Percentiles rank a stretch among this genome's conserved stretches.
Evolutionary conservation across 176 grass and related monocot species (phyloP).

Genomic region (Luzula sylvatica): DNA sequence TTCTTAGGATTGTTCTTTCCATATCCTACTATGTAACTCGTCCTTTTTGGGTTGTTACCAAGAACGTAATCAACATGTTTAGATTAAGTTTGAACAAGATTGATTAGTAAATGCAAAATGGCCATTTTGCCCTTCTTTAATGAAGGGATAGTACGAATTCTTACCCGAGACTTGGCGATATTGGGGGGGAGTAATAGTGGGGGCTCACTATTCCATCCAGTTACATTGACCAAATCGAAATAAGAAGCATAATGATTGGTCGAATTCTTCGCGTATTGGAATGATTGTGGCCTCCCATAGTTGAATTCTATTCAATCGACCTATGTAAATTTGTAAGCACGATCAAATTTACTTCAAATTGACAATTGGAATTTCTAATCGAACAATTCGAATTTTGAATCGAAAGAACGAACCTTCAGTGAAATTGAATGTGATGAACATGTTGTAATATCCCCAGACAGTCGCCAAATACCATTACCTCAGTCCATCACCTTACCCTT

Average conservation of each 20-base stretch:
- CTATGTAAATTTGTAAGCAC: conserved; percentile 13
- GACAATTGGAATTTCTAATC: background rate
- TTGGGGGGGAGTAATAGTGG: conserved; percentile 51
- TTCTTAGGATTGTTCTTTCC: conserved; percentile 66
- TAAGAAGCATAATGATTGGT: conserved; percentile 81
- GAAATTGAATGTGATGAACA: conserved; percentile 70
- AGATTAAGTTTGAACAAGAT: background rate
- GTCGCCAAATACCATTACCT: no score
- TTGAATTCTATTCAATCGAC: conserved; percentile 62
- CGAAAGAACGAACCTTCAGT: conserved; percentile 16
- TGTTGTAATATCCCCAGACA: no score
- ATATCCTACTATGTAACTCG: conserved; percentile 90
- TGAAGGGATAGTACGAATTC: background rate
- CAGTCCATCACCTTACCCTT: no score
- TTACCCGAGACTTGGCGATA: conserved; percentile 74
- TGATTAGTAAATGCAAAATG: background rate
- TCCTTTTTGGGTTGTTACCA: conserved; percentile 73
- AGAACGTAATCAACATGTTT: conserved; percentile 66
- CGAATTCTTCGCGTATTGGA: conserved; percentile 62
- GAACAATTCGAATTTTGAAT: no score
- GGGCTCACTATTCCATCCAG: conserved; percentile 82
- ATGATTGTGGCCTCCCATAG: conserved; percentile 49
- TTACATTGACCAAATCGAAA: conserved; percentile 57
- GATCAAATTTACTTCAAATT: background rate
- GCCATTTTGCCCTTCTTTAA: no score